Evolutionary conservation across 2,329 filamentous ascomycete genomes (phyloP), one percentile per base, ranked within the genome.

Genomic region (Hypocrella siamensis): DNA sequence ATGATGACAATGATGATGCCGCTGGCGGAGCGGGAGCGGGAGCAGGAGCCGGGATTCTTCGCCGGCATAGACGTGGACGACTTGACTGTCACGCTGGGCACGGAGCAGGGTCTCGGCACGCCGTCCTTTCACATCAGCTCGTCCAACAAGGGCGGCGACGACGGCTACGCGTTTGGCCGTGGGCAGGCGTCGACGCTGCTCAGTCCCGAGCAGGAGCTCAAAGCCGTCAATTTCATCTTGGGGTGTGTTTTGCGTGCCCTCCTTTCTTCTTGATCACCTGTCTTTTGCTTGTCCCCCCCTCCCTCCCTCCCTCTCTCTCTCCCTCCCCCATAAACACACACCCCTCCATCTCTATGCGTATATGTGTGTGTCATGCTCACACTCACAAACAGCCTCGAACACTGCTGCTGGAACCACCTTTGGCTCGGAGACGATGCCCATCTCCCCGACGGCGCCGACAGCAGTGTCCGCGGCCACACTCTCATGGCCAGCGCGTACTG

Each of bases 161-260:
- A 12, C 21, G 21, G 8, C 21, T 24, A 8, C 21, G 12, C 21
- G 21, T 8, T 12, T 12, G 21, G 8, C 21, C 8, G 7, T 33
- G 34, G 42, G 14, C 35, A 34, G 34, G 43, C n/a, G 36, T 35
- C 21, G 32, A 34, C 34, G 46, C 36, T 36, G 19, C 44, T 10
- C 47, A 46, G 29, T 46, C 44, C 47, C 1, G 46, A 48, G 4
- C 54, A 67, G 41, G 62, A 60, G 19, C 56, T 61, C 26, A 48
- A 52, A 27, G 62, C 55, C 14, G 57, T 70, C 39, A 69, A 70
- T 46, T 67, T 70, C 32, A 65, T 70, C 35, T 51, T 70, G 16
- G 57, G 60, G 65, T 69, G 52, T 40, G 61, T 45, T 8, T 17
- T 3, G 9, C n/a, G 12, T 26, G n/a, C 15, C n/a, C 11, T 26